Percentiles rank a stretch among this genome's conserved stretches.
These are phyloP conservation scores for Tremella fuciformis DNA, from an alignment of 768 basidiomycete species.

Conservation along the genomic window DNA sequence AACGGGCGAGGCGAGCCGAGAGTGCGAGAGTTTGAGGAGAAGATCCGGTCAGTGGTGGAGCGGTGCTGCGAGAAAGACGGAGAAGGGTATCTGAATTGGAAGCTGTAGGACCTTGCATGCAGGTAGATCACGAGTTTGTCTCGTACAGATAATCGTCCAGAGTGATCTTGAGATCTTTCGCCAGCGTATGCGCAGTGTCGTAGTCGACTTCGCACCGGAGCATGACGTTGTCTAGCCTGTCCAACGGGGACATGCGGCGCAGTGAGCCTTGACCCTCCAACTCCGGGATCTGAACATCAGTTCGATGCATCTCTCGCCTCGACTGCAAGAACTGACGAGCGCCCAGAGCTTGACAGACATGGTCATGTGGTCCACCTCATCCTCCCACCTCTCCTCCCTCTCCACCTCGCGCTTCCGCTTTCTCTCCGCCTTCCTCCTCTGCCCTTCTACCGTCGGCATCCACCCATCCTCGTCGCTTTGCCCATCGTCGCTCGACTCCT, in stretches of 20 bases:
- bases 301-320: no score
- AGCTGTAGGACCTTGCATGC: conserved; percentile 1
- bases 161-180: conserved; percentile 35
- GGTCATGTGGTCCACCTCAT: conserved; percentile 60
- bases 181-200: conserved; percentile 33
- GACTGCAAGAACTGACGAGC: conserved; percentile 63
- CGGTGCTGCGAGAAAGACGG: conserved; percentile 53
- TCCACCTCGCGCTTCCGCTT: conserved; percentile 71
- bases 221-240: conserved; percentile 48
- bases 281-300: conserved; percentile 53
- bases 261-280: conserved; percentile 45
- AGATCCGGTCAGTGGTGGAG: conserved; percentile 70
- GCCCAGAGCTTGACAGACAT: conserved; percentile 69
- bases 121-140: conserved; percentile 10
- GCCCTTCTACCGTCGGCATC: conserved; percentile 58
- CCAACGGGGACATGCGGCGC: conserved; percentile 38
- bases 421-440: conserved; percentile 70
- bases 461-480: conserved; percentile 16
- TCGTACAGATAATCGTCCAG: conserved; percentile 48
- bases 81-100: conserved; percentile 43
- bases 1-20: conserved; percentile 57
- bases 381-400: conserved; percentile 84
- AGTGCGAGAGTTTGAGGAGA: conserved; percentile 59
- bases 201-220: conserved; percentile 46
- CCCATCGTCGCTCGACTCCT: conserved; percentile 24